Conservation (phyloP, 805 yeast genomes). For the Ogataea trehaloabstinens region DNA sequence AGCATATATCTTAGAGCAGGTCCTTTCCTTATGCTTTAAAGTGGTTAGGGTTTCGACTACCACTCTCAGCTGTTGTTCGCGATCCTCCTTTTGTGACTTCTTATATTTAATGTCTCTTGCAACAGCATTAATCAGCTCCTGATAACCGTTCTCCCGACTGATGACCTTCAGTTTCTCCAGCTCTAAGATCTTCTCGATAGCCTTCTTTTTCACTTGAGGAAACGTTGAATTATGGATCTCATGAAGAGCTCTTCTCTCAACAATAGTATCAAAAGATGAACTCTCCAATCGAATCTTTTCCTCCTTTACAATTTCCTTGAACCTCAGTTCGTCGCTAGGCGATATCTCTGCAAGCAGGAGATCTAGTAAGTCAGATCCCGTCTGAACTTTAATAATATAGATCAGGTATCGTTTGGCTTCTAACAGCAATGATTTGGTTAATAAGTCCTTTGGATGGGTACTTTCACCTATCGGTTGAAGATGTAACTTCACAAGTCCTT, state of each 20-base stretch:
- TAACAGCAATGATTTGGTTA: constrained; percentile 47
- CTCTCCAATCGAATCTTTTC: constrained; percentile 38
- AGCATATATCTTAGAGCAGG: constrained; percentile 40
- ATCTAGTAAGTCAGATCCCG: constrained; percentile 57
- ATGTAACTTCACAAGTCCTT: constrained; percentile 16
- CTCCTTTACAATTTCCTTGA: constrained; percentile 49
- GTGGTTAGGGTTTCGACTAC: constrained; percentile 43
- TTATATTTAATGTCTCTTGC: constrained; percentile 69
- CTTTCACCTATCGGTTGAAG: constrained; percentile 24
- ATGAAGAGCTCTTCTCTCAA: constrained; percentile 41
- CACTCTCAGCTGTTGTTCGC: constrained; percentile 40
- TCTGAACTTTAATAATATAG: constrained; percentile 82
- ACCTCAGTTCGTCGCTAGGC: constrained; percentile 66
- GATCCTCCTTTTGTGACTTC: constrained; percentile 40
- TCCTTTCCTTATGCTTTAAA: constrained; percentile 43
- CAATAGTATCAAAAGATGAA: constrained; percentile 13
- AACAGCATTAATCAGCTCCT: constrained; percentile 75
- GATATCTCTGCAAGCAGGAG: constrained; percentile 60
- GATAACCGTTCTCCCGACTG: constrained; percentile 69
- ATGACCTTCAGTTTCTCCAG: constrained; percentile 67
- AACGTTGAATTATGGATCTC: constrained; percentile 45
- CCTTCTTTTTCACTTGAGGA: constrained; percentile 72
- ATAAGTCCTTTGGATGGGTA: constrained; percentile 42
- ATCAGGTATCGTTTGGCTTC: constrained; percentile 82
- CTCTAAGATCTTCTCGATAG: constrained; percentile 72